These are phyloP conservation scores for Nothophytophthora sp. DNA, from an alignment of 352 stramenopile genomes.

Conservation along the genomic window DNA sequence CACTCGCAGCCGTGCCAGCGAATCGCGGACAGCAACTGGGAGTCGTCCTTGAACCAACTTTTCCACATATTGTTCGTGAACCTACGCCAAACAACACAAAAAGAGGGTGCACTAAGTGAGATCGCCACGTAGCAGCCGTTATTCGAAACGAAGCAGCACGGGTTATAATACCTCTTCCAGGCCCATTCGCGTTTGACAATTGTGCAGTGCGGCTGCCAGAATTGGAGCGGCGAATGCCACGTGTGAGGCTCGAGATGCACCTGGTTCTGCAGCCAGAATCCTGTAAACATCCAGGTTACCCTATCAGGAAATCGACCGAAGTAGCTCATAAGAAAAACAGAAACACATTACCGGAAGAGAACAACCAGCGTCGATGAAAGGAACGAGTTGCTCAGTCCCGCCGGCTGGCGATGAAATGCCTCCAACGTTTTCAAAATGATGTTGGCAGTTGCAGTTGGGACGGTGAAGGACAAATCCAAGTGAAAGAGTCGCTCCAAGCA, in stretches of 20 bases:
- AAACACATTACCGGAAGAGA: constrained; percentile 15
- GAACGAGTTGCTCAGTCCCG: constrained; percentile 7
- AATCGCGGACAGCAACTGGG: constrained; percentile 7
- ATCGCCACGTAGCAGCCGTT: too few relatives aligned
- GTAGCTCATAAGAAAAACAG: not conserved
- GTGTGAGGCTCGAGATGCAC: constrained; percentile 2
- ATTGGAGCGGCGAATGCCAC: constrained; percentile 1
- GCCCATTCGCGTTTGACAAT: constrained; percentile 11
- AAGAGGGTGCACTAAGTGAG: not conserved
- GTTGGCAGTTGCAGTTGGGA: constrained; percentile 18
- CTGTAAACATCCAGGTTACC: not conserved
- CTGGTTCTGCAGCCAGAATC: constrained; percentile 10
- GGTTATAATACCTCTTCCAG: constrained; percentile 12
- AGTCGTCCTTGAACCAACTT: constrained; percentile 13
- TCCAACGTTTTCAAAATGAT: constrained; percentile 28
- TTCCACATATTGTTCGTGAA: constrained; percentile 10
- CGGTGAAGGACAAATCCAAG: constrained; percentile 1
- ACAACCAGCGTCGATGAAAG: constrained; percentile 8
- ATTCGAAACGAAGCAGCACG: not conserved
- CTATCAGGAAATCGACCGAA: not conserved
- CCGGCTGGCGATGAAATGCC: constrained; percentile 6
- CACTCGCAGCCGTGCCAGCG: constrained; percentile 2
- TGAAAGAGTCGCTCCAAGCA: constrained; percentile 24
- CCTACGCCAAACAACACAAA: constrained; percentile 1
- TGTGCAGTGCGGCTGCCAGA: constrained; percentile 15